Percentiles rank a stretch among this genome's conserved stretches.
Conservation (phyloP, 2,329 filamentous ascomycete species). For the Basipetospora chlamydospora region DNA sequence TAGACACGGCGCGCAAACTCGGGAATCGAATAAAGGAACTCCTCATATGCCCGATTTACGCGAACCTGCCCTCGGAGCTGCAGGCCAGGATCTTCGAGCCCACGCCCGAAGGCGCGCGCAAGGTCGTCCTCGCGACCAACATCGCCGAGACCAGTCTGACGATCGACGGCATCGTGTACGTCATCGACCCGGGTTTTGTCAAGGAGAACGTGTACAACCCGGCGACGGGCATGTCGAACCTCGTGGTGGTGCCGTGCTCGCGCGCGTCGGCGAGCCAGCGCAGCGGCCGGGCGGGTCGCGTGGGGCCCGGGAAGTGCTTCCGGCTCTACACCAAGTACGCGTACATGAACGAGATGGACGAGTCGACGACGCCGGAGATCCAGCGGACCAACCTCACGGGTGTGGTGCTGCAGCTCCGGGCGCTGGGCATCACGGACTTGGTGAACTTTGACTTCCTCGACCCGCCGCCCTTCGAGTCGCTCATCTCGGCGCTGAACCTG, state of each 20-base stretch:
- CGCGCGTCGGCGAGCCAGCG: constrained; percentile 86
- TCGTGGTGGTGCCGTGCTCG: constrained; percentile 84
- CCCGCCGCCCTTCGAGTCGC: constrained; percentile 73
- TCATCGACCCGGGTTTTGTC: constrained; percentile 88
- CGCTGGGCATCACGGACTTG: constrained; percentile 80
- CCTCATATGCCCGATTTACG: constrained; percentile 86
- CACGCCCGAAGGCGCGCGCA: constrained; percentile 69
- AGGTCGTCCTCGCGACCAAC: constrained; percentile 92
- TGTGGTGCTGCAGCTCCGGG: constrained; percentile 75
- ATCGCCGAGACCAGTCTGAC: too few species aligned
- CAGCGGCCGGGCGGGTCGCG: constrained; percentile 82
- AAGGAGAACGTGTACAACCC: constrained; percentile 94
- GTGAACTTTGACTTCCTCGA: constrained; percentile 96
- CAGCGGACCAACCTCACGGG: constrained; percentile 77
- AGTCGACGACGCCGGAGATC: constrained; percentile 85
- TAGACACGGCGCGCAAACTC: constrained; percentile 75
- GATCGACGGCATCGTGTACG: constrained; percentile 90
- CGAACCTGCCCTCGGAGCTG: constrained; percentile 77
- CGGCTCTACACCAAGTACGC: constrained; percentile 86
- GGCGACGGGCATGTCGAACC: constrained; percentile 77
- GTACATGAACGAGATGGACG: constrained; percentile 88
- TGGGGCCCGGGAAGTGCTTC: constrained; percentile 86
- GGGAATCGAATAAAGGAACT: constrained; percentile 75
- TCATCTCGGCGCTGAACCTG: constrained; percentile 79
- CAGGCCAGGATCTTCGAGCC: constrained; percentile 93